These are phyloP conservation scores for Neofusicoccum umdonicola DNA, from an alignment of 2,329 filamentous ascomycete genomes.

Conservation along the genomic window DNA sequence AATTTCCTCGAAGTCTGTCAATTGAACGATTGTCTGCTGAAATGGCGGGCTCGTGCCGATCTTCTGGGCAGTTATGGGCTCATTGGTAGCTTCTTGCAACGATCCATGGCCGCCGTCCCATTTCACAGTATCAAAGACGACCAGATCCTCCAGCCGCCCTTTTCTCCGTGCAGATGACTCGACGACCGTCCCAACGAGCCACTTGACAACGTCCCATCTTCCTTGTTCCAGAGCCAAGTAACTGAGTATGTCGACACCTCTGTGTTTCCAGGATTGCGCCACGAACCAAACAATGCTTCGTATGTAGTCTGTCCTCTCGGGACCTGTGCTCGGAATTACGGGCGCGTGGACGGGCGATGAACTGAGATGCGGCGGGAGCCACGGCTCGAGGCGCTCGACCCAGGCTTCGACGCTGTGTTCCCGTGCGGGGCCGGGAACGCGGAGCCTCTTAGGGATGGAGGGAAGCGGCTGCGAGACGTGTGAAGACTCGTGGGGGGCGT, in stretches of 20 bases:
- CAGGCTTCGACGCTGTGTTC: conserved; percentile 29
- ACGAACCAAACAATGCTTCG: conserved; percentile 27
- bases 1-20: neutral
- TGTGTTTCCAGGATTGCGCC: conserved; percentile 22
- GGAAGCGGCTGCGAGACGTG: neutral
- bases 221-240: conserved; percentile 39
- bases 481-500: neutral
- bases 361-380: conserved; percentile 36
- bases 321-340: conserved; percentile 19
- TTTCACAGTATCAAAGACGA: conserved; percentile 22
- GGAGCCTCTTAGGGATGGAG: neutral
- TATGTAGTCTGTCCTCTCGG: conserved; percentile 16
- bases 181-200: conserved; percentile 45
- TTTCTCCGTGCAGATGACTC: conserved; percentile 29
- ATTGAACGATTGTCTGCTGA: neutral
- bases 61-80: conserved; percentile 24
- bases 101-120: conserved; percentile 23
- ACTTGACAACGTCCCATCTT: conserved; percentile 45
- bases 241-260: conserved; percentile 35
- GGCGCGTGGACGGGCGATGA: neutral
- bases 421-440: neutral
- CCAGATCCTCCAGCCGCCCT: conserved; percentile 19
- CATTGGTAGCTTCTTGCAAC: conserved; percentile 27
- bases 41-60: conserved; percentile 13
- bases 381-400: conserved; percentile 35